Evolutionary conservation across 257 asterid species (phyloP).

Genomic region (Haberlea rhodopensis): DNA sequence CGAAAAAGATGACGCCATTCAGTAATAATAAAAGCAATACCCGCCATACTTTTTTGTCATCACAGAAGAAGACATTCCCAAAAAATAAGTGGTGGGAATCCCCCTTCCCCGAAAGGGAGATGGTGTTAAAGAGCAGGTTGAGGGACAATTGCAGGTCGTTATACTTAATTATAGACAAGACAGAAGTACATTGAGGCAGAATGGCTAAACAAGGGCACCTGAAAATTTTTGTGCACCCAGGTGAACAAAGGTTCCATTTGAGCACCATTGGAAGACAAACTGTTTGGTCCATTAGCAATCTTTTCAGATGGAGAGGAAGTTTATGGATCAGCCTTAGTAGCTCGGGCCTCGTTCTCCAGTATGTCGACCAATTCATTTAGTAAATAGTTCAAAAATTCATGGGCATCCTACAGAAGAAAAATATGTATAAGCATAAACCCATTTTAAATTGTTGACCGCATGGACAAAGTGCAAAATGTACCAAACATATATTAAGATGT

Average conservation of each 20-base stretch:
- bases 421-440: constrained; percentile 16
- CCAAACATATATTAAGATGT: constrained; percentile 12
- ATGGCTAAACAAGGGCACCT: constrained; percentile 41
- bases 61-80: neutral
- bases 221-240: constrained; percentile 93
- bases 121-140: neutral
- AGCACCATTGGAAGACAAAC: constrained; percentile 42
- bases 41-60: neutral
- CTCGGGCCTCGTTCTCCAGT: constrained; percentile 73
- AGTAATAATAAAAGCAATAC: neutral
- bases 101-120: too few relatives aligned
- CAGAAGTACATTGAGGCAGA: constrained; percentile 12
- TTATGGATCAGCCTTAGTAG: constrained; percentile 59
- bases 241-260: constrained; percentile 68
- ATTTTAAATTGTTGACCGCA: constrained; percentile 14
- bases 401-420: constrained; percentile 63
- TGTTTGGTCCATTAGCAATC: constrained; percentile 62
- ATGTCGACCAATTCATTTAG: constrained; percentile 86
- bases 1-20: neutral
- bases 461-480: constrained; percentile 10
- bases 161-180: neutral
- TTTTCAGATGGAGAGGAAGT: constrained; percentile 44
- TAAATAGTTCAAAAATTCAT: constrained; percentile 83
- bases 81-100: neutral
- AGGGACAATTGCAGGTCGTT: too few relatives aligned